Percentiles rank a stretch among this genome's conserved stretches.
Conservation (phyloP, 306 rosid genomes). For the Acacia confusa region DNA sequence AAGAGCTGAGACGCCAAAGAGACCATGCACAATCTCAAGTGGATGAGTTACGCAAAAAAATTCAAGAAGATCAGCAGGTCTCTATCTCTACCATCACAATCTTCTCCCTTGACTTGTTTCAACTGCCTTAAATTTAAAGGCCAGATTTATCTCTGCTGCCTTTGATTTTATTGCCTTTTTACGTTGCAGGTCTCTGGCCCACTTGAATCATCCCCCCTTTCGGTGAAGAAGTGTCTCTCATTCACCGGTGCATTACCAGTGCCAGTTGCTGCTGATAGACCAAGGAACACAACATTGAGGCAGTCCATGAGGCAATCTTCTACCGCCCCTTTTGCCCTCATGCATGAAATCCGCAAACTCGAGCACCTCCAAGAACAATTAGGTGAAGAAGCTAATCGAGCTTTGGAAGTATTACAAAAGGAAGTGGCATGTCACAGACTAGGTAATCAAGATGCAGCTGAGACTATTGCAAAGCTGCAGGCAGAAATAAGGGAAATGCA, state of each 20-base stretch:
- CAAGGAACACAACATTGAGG: slow-evolving; percentile 66
- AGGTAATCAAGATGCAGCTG: slow-evolving; percentile 99
- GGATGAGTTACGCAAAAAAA: slow-evolving; percentile 74
- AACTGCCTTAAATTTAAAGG: slow-evolving; percentile 10
- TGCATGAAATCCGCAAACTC: slow-evolving; percentile 99
- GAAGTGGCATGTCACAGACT: slow-evolving; percentile 98
- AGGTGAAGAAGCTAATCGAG: slow-evolving; percentile 97
- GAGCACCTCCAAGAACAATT: slow-evolving; percentile 99
- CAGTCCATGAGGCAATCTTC: slow-evolving; percentile 95
- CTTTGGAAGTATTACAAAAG: slow-evolving; percentile 92
- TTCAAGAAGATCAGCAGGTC: slow-evolving; percentile 83
- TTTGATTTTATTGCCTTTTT: slow-evolving; percentile 3
- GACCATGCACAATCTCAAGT: slow-evolving; percentile 87
- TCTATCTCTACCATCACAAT: slow-evolving; percentile 5
- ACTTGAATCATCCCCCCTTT: slow-evolving; percentile 51
- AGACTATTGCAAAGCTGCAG: slow-evolving; percentile 96
- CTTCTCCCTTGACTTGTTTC: slow-evolving; percentile 16
- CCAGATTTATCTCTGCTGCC: slow-evolving; percentile 22
- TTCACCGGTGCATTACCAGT: slow-evolving; percentile 66
- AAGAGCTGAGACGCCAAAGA: slow-evolving; percentile 86
- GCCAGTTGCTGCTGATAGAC: slow-evolving; percentile 49
- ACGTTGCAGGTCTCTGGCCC: slow-evolving; percentile 56
- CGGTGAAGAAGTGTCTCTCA: slow-evolving; percentile 94
- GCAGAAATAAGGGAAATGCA: slow-evolving; percentile 94
- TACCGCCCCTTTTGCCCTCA: slow-evolving; percentile 90